These are phyloP conservation scores for Cyberlindnera petersonii DNA, from an alignment of 805 yeast genomes.

Conservation along the genomic window DNA sequence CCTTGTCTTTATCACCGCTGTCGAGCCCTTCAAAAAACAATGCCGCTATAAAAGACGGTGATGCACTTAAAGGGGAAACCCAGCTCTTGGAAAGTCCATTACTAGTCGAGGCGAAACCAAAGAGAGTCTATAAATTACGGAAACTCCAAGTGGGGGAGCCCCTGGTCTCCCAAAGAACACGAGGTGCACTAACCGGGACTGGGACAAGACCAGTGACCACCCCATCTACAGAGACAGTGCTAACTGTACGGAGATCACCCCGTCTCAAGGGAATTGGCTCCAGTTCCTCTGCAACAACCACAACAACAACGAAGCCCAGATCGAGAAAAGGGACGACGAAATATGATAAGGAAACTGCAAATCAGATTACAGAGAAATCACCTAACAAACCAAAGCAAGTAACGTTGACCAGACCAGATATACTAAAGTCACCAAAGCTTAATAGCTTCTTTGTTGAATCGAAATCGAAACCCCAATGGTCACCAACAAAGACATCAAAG, in stretches of 20 bases:
- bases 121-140: no score
- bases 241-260: neutral
- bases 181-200: neutral
- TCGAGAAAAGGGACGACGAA: neutral
- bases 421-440: constrained; percentile 3
- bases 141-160: no score
- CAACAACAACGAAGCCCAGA: neutral
- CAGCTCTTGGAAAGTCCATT: no score
- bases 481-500: constrained; percentile 13
- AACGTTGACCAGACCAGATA: neutral
- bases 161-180: neutral
- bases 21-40: neutral
- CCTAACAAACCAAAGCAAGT: neutral
- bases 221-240: neutral
- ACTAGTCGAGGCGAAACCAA: no score
- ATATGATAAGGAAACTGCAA: no score
- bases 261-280: neutral
- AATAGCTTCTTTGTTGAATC: constrained; percentile 24
- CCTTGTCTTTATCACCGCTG: neutral
- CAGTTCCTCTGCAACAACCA: neutral
- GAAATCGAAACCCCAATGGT: constrained; percentile 24
- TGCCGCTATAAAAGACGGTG: no score
- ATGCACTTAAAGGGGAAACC: no score
- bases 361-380: no score
- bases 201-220: neutral